These are phyloP conservation scores for Musa beccarii DNA, from an alignment of 176 grass and related monocot species.

Conservation along the genomic window DNA sequence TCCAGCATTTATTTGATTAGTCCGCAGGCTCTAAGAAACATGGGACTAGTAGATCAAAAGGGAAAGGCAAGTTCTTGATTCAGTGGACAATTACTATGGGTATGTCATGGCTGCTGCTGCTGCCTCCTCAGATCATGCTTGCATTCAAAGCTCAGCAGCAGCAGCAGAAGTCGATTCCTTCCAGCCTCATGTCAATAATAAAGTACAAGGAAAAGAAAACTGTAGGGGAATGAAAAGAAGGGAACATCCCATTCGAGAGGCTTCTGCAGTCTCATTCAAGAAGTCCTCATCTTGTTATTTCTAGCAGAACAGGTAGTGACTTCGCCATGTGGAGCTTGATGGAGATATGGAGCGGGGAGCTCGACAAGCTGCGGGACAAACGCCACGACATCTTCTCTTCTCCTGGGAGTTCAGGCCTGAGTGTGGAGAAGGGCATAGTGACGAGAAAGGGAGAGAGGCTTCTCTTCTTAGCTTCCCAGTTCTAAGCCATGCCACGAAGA, in stretches of 20 bases:
- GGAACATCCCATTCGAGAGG: too few species aligned
- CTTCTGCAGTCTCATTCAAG: not conserved
- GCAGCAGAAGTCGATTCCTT: not conserved
- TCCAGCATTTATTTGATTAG: too few species aligned
- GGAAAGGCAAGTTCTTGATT: not conserved
- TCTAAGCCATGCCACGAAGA: conserved; percentile 8
- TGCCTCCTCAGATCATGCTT: not conserved
- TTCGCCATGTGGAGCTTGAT: conserved; percentile 54
- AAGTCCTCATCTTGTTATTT: not conserved
- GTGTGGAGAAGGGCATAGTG: too few species aligned
- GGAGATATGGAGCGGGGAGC: conserved; percentile 55
- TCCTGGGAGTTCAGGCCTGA: not conserved
- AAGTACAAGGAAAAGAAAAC: not conserved
- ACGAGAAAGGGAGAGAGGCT: conserved; percentile 6
- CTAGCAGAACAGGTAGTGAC: not conserved
- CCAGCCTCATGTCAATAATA: not conserved
- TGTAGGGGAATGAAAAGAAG: too few species aligned
- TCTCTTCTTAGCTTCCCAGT: not conserved
- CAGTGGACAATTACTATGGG: not conserved
- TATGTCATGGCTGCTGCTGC: too few species aligned
- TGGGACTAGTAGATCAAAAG: too few species aligned
- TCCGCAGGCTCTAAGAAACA: too few species aligned
- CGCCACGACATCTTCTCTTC: conserved; percentile 17
- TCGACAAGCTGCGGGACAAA: conserved; percentile 31
- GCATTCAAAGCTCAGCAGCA: not conserved